Evolutionary conservation across 2,329 filamentous ascomycete genomes (phyloP), one percentile per base, ranked within the genome.

Genomic region (Aspergillus fructus): DNA sequence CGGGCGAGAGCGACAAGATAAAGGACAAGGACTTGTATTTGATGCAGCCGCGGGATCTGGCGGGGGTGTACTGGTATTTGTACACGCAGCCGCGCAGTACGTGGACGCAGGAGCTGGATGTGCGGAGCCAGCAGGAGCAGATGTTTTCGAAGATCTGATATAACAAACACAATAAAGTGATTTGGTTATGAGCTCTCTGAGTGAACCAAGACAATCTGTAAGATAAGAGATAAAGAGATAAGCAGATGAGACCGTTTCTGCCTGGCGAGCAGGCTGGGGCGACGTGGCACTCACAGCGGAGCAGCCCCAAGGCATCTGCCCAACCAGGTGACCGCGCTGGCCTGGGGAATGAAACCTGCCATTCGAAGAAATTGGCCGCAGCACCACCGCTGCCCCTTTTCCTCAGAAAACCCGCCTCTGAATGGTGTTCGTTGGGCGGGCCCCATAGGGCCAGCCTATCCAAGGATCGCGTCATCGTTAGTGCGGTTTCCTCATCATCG

Each of bases 91-190:
- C 60, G 5, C 37, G 59, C 39, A 62, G 60, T 49, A 62, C 60
- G 11, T 62, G 60, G 60, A 62, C 60, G 48, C 60, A 62, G 53
- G 60, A 62, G 59, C 41, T 60, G 60, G 60, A 62, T 51, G 60
- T 62, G 9, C 34, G 60, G 47, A 56, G 58, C 19, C 49, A 59
- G 58, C 56, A 15, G 40, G 60, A 62, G 56, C 21, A n/a, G 17
- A 62, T 62, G 55, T 56, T 62, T 52, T 62, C 59, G 17, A 62
- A 60, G 60, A 40, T 62, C 15, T 48, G 30, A 21, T 19, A 19
- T 19, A 19, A 19, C 19, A 19, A 19, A 19, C 19, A 19, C 19
- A 19, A 19, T 19, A 19, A 19, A 19, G n/a, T n/a, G n/a, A n/a
- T n/a, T n/a, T n/a, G n/a, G n/a, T 19, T 19, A 19, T 19, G 19